Percentiles rank a stretch among this genome's conserved stretches.
These are phyloP conservation scores for Ormosia semicastrata DNA, from an alignment of 306 rosid genomes.

Conservation along the genomic window DNA sequence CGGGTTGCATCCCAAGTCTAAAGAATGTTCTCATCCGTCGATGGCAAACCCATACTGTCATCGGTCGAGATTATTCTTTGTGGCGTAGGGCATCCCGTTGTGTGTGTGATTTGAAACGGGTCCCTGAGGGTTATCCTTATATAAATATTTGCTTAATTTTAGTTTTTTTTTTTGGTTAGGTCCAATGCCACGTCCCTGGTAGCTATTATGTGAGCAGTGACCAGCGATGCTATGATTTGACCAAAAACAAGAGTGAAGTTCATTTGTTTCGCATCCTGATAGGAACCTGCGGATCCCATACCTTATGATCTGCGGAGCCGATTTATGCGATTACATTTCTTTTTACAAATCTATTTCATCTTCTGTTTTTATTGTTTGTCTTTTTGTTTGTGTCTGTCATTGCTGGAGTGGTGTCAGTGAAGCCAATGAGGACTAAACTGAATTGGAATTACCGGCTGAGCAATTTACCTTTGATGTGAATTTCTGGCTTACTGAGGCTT, in stretches of 20 bases:
- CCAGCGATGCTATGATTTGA: constrained; percentile 79
- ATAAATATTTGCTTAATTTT: too few relatives aligned
- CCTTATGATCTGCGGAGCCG: constrained; percentile 61
- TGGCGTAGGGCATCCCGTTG: constrained; percentile 11
- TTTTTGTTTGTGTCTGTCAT: background rate
- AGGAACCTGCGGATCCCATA: constrained; percentile 66
- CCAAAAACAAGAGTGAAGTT: constrained; percentile 41
- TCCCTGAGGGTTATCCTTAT: constrained; percentile 58
- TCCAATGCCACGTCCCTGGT: constrained; percentile 75
- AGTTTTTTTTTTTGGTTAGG: background rate
- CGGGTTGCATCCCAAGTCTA: background rate
- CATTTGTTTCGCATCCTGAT: constrained; percentile 58
- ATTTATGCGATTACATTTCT: constrained; percentile 68
- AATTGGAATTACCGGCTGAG: constrained; percentile 88
- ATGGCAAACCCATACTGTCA: background rate
- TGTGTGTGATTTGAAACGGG: constrained; percentile 82
- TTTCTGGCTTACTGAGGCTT: constrained; percentile 71
- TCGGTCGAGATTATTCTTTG: constrained; percentile 33
- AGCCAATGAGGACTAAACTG: constrained; percentile 58
- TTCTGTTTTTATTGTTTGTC: background rate
- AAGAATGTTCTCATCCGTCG: constrained; percentile 38
- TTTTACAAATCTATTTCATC: rapidly evolving
- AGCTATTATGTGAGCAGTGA: constrained; percentile 49
- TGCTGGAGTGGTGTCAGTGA: background rate
- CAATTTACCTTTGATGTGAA: constrained; percentile 47